Percentiles rank a stretch among this genome's conserved stretches.
Conservation (phyloP, 2,329 filamentous ascomycete genomes). For the Neofusicoccum sp. region DNA sequence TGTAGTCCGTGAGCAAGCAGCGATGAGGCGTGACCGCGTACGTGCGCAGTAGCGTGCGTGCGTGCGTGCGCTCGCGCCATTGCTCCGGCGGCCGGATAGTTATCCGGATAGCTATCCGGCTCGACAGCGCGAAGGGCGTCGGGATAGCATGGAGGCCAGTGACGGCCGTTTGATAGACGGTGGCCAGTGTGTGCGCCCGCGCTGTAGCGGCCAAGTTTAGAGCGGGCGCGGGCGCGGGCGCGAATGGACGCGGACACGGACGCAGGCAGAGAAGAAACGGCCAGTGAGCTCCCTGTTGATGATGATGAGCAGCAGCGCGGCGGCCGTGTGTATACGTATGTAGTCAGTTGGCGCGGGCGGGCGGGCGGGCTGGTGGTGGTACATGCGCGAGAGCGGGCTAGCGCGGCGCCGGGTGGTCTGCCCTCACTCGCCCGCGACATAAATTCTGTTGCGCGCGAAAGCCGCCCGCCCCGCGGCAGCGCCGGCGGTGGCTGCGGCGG, state of each 20-base stretch:
- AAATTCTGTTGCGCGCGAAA: not conserved
- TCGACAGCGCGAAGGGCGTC: not conserved
- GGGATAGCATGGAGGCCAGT: not conserved
- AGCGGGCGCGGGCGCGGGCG: too few relatives aligned
- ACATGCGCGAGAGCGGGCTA: not conserved
- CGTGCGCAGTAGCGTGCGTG: not conserved
- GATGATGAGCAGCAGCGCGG: too few relatives aligned
- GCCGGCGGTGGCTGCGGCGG: not conserved
- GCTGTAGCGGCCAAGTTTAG: not conserved
- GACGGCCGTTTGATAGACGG: not conserved
- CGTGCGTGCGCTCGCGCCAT: not conserved
- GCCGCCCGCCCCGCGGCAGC: not conserved
- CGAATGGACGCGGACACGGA: too few relatives aligned
- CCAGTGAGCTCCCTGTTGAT: too few relatives aligned
- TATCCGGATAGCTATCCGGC: conserved; percentile 15
- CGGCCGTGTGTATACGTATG: too few relatives aligned
- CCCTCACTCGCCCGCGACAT: too few relatives aligned
- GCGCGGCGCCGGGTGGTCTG: not conserved
- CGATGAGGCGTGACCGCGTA: not conserved
- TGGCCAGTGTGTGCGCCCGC: conserved; percentile 9
- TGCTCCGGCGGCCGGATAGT: conserved; percentile 9
- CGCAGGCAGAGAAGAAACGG: too few relatives aligned
- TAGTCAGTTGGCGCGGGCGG: too few relatives aligned
- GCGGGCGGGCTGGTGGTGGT: too few relatives aligned
- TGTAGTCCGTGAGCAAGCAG: not conserved